Evolutionary conservation across 1,139 yeast genomes (phyloP).

Genomic region (Tardiomyces digboiensis): DNA sequence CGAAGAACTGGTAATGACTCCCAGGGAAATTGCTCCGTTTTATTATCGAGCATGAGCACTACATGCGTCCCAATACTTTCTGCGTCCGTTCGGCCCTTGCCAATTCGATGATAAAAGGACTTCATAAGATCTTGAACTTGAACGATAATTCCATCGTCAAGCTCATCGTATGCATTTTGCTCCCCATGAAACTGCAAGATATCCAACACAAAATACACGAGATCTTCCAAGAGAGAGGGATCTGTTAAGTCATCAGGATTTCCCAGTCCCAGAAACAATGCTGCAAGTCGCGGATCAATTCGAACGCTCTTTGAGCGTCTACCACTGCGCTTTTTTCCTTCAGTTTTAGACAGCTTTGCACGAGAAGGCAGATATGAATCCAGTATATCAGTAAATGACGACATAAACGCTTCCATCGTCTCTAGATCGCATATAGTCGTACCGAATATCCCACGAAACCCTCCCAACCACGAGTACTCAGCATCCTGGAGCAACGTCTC

Average conservation of each 20-base stretch:
- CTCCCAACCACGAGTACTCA: slow-evolving; percentile 72
- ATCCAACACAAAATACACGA: slow-evolving; percentile 54
- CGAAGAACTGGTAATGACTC: slow-evolving; percentile 58
- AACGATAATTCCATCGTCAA: slow-evolving; percentile 42
- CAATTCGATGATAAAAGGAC: slow-evolving; percentile 18
- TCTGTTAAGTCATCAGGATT: slow-evolving; percentile 26
- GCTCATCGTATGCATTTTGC: slow-evolving; percentile 51
- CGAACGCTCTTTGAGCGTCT: slow-evolving; percentile 21
- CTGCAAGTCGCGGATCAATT: slow-evolving; percentile 42
- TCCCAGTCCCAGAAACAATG: slow-evolving; percentile 43
- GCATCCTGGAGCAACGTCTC: slow-evolving; percentile 42
- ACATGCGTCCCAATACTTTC: too few species aligned
- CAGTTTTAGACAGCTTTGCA: slow-evolving; percentile 1
- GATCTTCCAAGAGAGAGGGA: slow-evolving; percentile 45
- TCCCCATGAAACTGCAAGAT: slow-evolving; percentile 54
- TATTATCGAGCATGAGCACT: slow-evolving; percentile 54
- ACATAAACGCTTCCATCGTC: slow-evolving; percentile 30
- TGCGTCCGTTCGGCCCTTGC: neutral
- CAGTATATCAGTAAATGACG: slow-evolving; percentile 29
- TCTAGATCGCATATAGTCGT: slow-evolving; percentile 22
- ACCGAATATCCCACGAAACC: slow-evolving; percentile 55
- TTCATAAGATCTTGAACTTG: slow-evolving; percentile 40
- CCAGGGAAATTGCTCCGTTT: slow-evolving; percentile 73
- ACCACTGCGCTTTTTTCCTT: neutral
- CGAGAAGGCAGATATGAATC: slow-evolving; percentile 27